phyloP scores from a whole-genome alignment of 2,329 filamentous ascomycete genomes.

The Exophiala sp. region DNA sequence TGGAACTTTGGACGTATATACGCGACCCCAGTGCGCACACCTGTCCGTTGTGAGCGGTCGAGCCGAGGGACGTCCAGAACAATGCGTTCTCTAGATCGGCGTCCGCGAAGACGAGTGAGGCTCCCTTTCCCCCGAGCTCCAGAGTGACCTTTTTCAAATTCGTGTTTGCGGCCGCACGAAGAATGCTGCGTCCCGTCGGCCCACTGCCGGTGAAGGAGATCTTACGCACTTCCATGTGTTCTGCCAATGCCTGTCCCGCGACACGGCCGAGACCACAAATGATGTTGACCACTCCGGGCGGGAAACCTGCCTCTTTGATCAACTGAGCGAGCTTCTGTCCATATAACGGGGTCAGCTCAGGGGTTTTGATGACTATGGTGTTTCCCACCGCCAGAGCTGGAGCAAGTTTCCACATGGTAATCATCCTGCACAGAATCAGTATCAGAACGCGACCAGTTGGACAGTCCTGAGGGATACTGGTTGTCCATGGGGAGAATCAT shows the following conservation, averaged over 20 bases:
- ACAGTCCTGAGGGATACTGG: no score
- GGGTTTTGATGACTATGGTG: slow-evolving; percentile 57
- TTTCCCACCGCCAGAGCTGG: slow-evolving; percentile 60
- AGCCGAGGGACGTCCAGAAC: slow-evolving; percentile 30
- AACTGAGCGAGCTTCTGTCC: slow-evolving; percentile 40
- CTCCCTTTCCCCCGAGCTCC: slow-evolving; percentile 42
- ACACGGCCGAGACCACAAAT: slow-evolving; percentile 65
- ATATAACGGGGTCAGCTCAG: slow-evolving; percentile 58
- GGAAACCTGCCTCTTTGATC: slow-evolving; percentile 32
- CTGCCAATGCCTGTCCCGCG: slow-evolving; percentile 52
- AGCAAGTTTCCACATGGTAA: slow-evolving; percentile 69
- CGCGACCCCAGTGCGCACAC: slow-evolving; percentile 32
- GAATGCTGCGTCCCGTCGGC: slow-evolving; percentile 40
- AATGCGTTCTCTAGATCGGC: slow-evolving; percentile 34
- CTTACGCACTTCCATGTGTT: slow-evolving; percentile 28
- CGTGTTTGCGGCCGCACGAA: slow-evolving; percentile 30
- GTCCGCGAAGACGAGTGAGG: slow-evolving; percentile 41
- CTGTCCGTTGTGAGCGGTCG: slow-evolving; percentile 33
- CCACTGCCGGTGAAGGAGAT: slow-evolving; percentile 31
- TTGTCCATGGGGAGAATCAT: no score
- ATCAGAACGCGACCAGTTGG: neutral
- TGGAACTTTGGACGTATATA: slow-evolving; percentile 16
- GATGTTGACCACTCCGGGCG: slow-evolving; percentile 17
- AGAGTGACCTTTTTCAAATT: slow-evolving; percentile 41
- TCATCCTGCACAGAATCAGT: slow-evolving; percentile 52